phyloP scores from a whole-genome alignment of 371 early-diverging fungal genomes.

The Rhizopus microsporus region DNA sequence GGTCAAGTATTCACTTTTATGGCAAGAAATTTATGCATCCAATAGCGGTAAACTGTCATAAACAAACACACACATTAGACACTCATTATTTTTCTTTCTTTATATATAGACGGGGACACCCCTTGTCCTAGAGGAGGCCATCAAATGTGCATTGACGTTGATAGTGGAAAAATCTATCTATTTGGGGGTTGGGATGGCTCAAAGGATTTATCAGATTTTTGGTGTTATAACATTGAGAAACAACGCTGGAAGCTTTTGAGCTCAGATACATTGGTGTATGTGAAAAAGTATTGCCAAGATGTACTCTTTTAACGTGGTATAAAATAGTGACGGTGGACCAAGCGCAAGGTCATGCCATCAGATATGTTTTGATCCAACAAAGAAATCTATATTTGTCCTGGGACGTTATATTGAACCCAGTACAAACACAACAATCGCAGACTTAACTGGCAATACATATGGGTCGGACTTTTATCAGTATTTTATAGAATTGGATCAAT shows the following conservation, averaged over 20 bases:
- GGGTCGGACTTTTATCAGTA: slow-evolving; percentile 90
- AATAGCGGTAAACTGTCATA: slow-evolving; percentile 26
- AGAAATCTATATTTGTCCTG: slow-evolving; percentile 75
- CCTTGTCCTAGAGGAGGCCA: slow-evolving; percentile 90
- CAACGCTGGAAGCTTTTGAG: slow-evolving; percentile 79
- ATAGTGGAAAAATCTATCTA: slow-evolving; percentile 77
- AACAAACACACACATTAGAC: background rate
- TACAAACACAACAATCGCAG: background rate
- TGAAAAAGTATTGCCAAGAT: background rate
- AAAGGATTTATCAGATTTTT: slow-evolving; percentile 90
- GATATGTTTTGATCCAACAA: slow-evolving; percentile 81
- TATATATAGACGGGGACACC: slow-evolving; percentile 37
- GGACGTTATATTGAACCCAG: slow-evolving; percentile 86
- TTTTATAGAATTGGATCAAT: slow-evolving; percentile 64
- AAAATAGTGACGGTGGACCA: slow-evolving; percentile 80
- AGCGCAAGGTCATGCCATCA: slow-evolving; percentile 92
- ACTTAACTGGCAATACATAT: slow-evolving; percentile 58
- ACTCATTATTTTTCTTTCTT: background rate
- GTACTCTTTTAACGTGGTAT: background rate
- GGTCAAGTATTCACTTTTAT: slow-evolving; percentile 70
- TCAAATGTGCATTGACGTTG: slow-evolving; percentile 91
- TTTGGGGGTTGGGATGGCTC: slow-evolving; percentile 97
- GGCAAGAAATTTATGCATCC: slow-evolving; percentile 62
- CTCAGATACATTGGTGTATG: slow-evolving; percentile 70
- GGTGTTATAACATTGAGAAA: slow-evolving; percentile 71